Evolutionary conservation across 805 yeast genomes (phyloP).

Genomic region (Saccharomyces jurei): DNA sequence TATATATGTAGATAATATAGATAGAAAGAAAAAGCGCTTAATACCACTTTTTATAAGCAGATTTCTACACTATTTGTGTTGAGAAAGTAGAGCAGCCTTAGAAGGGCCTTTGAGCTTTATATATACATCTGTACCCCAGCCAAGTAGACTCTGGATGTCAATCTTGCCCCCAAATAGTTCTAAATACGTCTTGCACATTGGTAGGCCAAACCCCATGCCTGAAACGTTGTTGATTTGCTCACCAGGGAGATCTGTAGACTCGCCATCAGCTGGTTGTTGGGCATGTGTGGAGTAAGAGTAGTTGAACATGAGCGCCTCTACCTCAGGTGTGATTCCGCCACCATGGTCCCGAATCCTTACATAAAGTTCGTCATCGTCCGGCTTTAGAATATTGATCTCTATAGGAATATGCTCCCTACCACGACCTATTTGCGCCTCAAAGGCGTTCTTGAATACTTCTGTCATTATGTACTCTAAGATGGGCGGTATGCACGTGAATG

Average conservation of each 20-base stretch:
- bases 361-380: constrained; percentile 40
- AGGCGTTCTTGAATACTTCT: constrained; percentile 80
- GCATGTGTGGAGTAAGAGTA: constrained; percentile 70
- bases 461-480: constrained; percentile 83
- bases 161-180: constrained; percentile 66
- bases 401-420: constrained; percentile 29
- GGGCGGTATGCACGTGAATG: constrained; percentile 76
- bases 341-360: constrained; percentile 80
- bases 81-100: constrained; percentile 6
- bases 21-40: not conserved
- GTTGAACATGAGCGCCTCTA: constrained; percentile 64
- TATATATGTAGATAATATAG: not conserved
- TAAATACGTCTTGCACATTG: constrained; percentile 68
- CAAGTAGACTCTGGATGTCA: constrained; percentile 61
- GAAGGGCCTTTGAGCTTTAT: constrained; percentile 37
- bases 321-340: constrained; percentile 70
- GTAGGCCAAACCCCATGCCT: constrained; percentile 95
- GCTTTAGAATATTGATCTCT: constrained; percentile 19
- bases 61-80: not conserved
- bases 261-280: not conserved
- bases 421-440: constrained; percentile 80
- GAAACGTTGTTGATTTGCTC: constrained; percentile 64
- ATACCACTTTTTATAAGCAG: not conserved
- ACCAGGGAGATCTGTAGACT: constrained; percentile 39
- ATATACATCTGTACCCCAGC: constrained; percentile 76